Evolutionary conservation across 495 filamentous ascomycete genomes (phyloP).

Genomic region (Tuber calosporum): DNA sequence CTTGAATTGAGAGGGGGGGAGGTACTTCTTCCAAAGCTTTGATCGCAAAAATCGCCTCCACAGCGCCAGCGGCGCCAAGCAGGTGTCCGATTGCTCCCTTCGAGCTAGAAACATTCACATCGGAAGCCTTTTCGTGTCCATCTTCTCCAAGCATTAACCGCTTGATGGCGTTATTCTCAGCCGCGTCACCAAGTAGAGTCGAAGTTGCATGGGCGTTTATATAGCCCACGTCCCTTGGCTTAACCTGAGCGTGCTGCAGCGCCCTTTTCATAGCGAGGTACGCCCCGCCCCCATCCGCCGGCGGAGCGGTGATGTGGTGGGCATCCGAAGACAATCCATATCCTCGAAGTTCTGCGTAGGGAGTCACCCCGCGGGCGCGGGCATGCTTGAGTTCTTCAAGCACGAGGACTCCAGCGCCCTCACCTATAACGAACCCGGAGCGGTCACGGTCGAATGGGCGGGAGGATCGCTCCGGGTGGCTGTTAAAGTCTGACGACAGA

Average conservation of each 20-base stretch:
- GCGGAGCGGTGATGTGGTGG: constrained; percentile 84
- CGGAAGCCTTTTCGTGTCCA: constrained; percentile 53
- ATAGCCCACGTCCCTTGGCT: constrained; percentile 71
- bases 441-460: constrained; percentile 81
- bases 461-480: constrained; percentile 50
- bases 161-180: constrained; percentile 80
- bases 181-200: constrained; percentile 74
- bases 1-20: constrained; percentile 19
- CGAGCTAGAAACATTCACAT: constrained; percentile 82
- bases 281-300: constrained; percentile 71
- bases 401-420: constrained; percentile 80
- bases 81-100: constrained; percentile 92
- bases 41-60: constrained; percentile 79
- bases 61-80: constrained; percentile 78
- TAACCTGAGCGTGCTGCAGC: constrained; percentile 61
- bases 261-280: constrained; percentile 77
- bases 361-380: constrained; percentile 63
- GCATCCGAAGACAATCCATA: constrained; percentile 87
- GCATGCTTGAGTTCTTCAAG: constrained; percentile 90
- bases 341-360: constrained; percentile 83
- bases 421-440: constrained; percentile 82
- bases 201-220: constrained; percentile 94
- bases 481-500: constrained; percentile 53
- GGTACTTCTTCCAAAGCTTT: constrained; percentile 68
- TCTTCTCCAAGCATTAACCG: constrained; percentile 65